Evolutionary conservation across 305 asterid genomes (phyloP).

Genomic region (Salvia sclarea): DNA sequence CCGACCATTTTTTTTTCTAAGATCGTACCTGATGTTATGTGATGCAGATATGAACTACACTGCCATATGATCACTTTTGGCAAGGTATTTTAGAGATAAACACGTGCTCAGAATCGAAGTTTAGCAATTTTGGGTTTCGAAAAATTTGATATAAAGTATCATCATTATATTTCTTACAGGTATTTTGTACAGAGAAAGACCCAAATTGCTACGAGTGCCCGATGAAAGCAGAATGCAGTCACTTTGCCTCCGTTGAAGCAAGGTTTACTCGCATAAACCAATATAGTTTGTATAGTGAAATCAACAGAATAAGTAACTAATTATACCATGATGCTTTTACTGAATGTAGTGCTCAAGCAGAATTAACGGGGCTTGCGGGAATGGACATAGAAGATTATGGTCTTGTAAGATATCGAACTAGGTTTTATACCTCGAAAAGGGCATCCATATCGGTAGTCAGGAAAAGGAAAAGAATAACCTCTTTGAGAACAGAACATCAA

Average conservation of each 20-base stretch:
- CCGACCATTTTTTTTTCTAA: background rate
- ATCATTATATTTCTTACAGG: constrained; percentile 27
- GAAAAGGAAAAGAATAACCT: background rate
- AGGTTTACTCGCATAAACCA: constrained; percentile 27
- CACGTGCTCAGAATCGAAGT: background rate
- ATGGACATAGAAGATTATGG: constrained; percentile 38
- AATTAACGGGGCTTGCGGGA: background rate
- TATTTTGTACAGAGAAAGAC: constrained; percentile 42
- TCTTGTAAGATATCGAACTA: background rate
- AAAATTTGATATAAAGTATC: background rate
- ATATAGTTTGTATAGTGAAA: background rate
- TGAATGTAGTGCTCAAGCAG: constrained; percentile 29
- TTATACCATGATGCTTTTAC: background rate
- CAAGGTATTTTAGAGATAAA: constrained; percentile 33
- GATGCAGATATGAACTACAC: constrained; percentile 49
- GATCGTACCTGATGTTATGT: no score
- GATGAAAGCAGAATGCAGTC: constrained; percentile 44
- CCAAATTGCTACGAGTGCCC: constrained; percentile 54
- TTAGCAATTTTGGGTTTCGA: background rate
- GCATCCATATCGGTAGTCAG: constrained; percentile 20
- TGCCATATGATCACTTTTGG: constrained; percentile 50
- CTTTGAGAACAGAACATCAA: constrained; percentile 43
- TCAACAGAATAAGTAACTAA: no score
- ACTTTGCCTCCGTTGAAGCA: constrained; percentile 38
- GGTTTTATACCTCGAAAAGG: constrained; percentile 10